These are phyloP conservation scores for Pseudogymnoascus sp. DNA, from an alignment of 2,329 filamentous ascomycete species.

Conservation along the genomic window DNA sequence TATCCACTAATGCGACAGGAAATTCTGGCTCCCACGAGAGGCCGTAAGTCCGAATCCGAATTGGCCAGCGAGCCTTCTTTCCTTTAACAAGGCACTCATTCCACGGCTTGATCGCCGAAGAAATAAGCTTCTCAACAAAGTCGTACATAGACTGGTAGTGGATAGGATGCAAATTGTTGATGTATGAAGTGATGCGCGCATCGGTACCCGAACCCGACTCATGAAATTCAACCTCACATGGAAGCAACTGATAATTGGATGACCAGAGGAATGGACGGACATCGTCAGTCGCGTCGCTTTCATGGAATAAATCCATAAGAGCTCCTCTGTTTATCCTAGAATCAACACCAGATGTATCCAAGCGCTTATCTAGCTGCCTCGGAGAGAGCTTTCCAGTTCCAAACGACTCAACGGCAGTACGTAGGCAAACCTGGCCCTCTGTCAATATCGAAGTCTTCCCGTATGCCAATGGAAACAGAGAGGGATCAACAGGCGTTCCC, in stretches of 20 bases:
- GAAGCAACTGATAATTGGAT: constrained; percentile 36
- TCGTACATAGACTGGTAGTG: constrained; percentile 29
- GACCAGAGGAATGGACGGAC: constrained; percentile 24
- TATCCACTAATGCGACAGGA: neutral
- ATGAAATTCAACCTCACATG: constrained; percentile 29
- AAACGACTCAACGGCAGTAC: neutral
- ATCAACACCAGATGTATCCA: neutral
- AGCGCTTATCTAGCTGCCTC: neutral
- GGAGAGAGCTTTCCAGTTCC: neutral
- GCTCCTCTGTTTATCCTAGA: neutral
- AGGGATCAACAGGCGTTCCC: constrained; percentile 56
- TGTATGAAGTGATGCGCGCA: constrained; percentile 30
- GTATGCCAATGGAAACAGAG: constrained; percentile 51
- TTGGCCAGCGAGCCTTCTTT: constrained; percentile 10
- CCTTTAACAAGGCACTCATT: constrained; percentile 21
- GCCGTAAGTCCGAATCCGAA: constrained; percentile 8
- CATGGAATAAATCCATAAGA: too few species aligned
- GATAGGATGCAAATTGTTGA: constrained; percentile 35
- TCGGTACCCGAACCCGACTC: neutral
- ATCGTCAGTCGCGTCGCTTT: neutral
- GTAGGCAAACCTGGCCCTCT: constrained; percentile 13
- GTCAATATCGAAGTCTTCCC: constrained; percentile 37
- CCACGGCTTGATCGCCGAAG: constrained; percentile 27
- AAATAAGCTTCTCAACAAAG: constrained; percentile 31
- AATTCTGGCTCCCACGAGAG: neutral